Evolutionary conservation across 306 rosid genomes (phyloP).

Genomic region (Casuarina glauca): DNA sequence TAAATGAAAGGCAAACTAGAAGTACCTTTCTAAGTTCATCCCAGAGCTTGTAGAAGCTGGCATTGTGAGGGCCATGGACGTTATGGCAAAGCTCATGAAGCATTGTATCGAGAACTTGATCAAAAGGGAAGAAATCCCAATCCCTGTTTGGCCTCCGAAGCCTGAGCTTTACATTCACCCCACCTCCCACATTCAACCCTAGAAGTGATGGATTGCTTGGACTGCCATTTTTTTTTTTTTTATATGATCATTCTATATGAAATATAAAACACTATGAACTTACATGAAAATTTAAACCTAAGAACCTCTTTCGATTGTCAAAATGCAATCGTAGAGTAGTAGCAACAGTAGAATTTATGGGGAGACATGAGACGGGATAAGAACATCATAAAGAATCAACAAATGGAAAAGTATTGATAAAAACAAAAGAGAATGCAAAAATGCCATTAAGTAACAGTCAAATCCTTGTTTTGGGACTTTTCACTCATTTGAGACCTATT

Average conservation of each 20-base stretch:
- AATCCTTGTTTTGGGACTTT: background rate
- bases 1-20: constrained; percentile 1
- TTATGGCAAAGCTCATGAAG: constrained; percentile 98
- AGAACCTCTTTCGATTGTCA: background rate
- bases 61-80: constrained; percentile 75
- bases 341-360: background rate
- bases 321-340: background rate
- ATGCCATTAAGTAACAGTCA: background rate
- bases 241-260: constrained; percentile 5
- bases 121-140: constrained; percentile 58
- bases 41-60: constrained; percentile 89
- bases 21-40: constrained; percentile 88
- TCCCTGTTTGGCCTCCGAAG: constrained; percentile 77
- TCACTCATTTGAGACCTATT: background rate
- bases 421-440: background rate
- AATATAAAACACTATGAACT: constrained; percentile 5
- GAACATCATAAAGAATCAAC: background rate
- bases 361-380: background rate
- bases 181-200: constrained; percentile 82
- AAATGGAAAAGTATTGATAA: background rate
- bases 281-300: background rate
- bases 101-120: constrained; percentile 89
- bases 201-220: constrained; percentile 61
- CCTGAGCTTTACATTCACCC: constrained; percentile 77
- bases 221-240: constrained; percentile 47